Evolutionary conservation across 2,329 filamentous ascomycete genomes (phyloP).

Genomic region (Venturia asperata): DNA sequence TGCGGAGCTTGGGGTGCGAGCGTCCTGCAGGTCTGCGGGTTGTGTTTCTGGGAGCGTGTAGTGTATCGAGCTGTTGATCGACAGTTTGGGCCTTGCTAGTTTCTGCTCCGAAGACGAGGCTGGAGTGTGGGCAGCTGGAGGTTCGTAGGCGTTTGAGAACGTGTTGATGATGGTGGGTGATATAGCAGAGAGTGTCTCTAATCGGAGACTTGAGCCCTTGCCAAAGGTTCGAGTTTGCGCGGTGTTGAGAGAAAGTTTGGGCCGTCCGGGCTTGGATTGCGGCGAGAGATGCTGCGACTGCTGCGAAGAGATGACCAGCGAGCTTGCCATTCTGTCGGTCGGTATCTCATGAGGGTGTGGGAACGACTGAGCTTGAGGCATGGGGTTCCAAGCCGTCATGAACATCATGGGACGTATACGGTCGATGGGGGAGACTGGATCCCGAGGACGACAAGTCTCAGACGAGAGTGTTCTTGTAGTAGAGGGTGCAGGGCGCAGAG

Average conservation of each 20-base stretch:
- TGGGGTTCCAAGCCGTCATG: not conserved
- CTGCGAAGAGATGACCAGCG: conserved; percentile 36
- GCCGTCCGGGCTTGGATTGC: conserved; percentile 30
- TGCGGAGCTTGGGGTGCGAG: conserved; percentile 30
- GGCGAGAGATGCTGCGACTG: conserved; percentile 20
- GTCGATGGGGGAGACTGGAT: not conserved
- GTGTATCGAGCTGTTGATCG: conserved; percentile 28
- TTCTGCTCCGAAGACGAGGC: conserved; percentile 28
- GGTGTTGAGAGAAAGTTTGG: conserved; percentile 57
- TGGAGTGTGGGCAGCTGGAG: conserved; percentile 26
- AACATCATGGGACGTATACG: conserved; percentile 14
- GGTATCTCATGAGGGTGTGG: conserved; percentile 21
- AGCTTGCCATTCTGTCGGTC: conserved; percentile 35
- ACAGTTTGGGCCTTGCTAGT: conserved; percentile 29
- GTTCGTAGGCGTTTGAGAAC: conserved; percentile 51
- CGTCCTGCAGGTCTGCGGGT: conserved; percentile 21
- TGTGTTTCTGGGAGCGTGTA: conserved; percentile 19
- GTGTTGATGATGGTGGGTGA: conserved; percentile 57
- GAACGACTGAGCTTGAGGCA: conserved; percentile 17
- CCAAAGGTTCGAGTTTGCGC: conserved; percentile 45
- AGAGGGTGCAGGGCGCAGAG: conserved; percentile 4
- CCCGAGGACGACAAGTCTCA: not conserved
- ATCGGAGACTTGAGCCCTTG: conserved; percentile 43
- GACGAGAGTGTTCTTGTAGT: not conserved
- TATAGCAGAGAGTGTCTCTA: conserved; percentile 47